Evolutionary conservation across 2,329 filamentous ascomycete species (phyloP).

Genomic region (Verticillium albo-atrum): DNA sequence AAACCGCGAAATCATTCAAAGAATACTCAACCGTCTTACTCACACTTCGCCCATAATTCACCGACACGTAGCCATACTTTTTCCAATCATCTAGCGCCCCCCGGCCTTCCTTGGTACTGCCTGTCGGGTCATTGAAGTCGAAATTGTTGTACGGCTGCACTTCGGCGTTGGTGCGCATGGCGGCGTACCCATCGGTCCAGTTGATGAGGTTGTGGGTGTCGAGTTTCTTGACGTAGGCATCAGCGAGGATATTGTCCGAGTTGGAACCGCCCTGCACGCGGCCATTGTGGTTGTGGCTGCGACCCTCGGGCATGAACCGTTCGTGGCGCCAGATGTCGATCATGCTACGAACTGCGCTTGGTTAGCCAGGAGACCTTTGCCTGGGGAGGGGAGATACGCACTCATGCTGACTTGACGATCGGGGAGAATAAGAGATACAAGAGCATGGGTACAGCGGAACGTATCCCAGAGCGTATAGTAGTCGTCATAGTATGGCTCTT

Average conservation of each 20-base stretch:
- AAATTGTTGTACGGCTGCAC: constrained; percentile 44
- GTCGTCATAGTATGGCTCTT: constrained; percentile 56
- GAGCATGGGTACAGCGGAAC: constrained; percentile 49
- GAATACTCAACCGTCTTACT: constrained; percentile 54
- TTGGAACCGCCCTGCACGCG: constrained; percentile 55
- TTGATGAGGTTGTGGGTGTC: constrained; percentile 39
- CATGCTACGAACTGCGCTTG: constrained; percentile 36
- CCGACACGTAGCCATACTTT: constrained; percentile 50
- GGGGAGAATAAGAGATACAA: constrained; percentile 51
- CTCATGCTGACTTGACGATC: constrained; percentile 45
- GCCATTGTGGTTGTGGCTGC: constrained; percentile 53
- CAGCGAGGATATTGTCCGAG: constrained; percentile 56
- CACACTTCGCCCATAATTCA: constrained; percentile 45
- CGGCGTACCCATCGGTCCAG: constrained; percentile 48
- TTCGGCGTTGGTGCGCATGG: constrained; percentile 54
- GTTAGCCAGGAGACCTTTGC: neutral
- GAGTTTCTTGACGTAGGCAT: constrained; percentile 49
- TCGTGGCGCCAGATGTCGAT: constrained; percentile 56
- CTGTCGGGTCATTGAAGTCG: constrained; percentile 44
- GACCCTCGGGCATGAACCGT: constrained; percentile 48
- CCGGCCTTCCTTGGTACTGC: constrained; percentile 51
- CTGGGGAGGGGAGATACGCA: neutral
- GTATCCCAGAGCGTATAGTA: constrained; percentile 54
- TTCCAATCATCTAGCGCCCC: constrained; percentile 58
- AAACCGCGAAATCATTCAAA: constrained; percentile 53